Evolutionary conservation across 306 rosid genomes (phyloP).

Genomic region (Ziziphus jujuba): DNA sequence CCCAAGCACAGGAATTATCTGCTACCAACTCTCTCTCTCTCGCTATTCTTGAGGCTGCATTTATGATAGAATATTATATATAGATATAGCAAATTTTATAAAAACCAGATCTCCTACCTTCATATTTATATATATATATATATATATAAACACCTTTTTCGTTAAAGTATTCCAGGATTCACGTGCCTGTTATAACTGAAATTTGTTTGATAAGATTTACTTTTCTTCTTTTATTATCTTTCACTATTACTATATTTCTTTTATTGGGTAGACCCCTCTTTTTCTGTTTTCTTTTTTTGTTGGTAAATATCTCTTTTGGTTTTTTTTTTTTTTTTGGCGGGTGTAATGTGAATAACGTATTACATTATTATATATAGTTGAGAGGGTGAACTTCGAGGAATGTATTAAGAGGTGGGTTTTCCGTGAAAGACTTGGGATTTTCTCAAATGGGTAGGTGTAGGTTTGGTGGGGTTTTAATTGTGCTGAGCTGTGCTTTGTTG

Average conservation of each 20-base stretch:
- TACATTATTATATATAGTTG: background rate
- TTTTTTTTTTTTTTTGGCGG: slow-evolving; percentile 7
- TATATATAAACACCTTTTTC: slow-evolving; percentile 20
- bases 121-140: background rate
- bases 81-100: slow-evolving; percentile 14
- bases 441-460: slow-evolving; percentile 44
- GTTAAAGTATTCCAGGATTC: slow-evolving; percentile 36
- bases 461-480: slow-evolving; percentile 34
- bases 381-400: slow-evolving; percentile 1
- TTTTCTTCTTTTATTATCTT: background rate
- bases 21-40: slow-evolving; percentile 14
- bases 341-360: background rate
- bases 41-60: background rate
- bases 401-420: slow-evolving; percentile 14
- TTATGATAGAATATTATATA: background rate
- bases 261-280: background rate
- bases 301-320: too few relatives aligned
- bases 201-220: slow-evolving; percentile 2
- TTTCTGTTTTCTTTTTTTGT: background rate
- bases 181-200: slow-evolving; percentile 44
- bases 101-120: slow-evolving; percentile 19
- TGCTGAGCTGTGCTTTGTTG: slow-evolving; percentile 5
- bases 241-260: background rate
- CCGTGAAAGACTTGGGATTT: slow-evolving; percentile 19
- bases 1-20: background rate